Evolutionary conservation across 2,329 filamentous ascomycete genomes (phyloP), one percentile per base, ranked within the genome.

Genomic region (Endoconidiophora laricicola): DNA sequence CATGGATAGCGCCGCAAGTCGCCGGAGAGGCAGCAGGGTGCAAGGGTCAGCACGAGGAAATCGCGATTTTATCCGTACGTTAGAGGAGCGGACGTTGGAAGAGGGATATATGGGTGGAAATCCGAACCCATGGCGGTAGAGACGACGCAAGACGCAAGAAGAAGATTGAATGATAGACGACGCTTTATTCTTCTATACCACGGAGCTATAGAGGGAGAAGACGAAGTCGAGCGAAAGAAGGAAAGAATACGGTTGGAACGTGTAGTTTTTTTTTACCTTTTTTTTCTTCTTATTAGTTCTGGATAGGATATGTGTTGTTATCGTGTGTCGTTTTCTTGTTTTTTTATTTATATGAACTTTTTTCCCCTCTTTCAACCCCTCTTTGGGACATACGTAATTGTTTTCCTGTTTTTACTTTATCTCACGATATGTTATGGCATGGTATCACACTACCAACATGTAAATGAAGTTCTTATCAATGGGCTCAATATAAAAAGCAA

Each of bases 21-120:
- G 83, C 40, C 76, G 87, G 59, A 76, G 88, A 62, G 83, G 84
- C 42, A 90, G 86, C 61, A 75, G 87, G 50, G 74, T 76, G 43
- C 76, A 79, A 57, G 73, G 76, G 60, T 67, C 73, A 41, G 69
- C 69, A 42, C 73, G 72, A 62, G 71, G 65, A 43, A 82, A 88
- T 60, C 74, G 87, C 40, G 90, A 96, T 61, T 95, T 98, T 61
- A 94, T 98, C 58, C 79, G 91, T 50, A 95, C 84, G 55, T 70
- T 98, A 55, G 91, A 98, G 66, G 91, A 96, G 66, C 78, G 91
- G 36, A 95, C 88, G 2, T 69, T 96, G 50, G 90, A 94, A 63
- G 90, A 96, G 64, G 86, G 87, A 2, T 95, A 87, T 61, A 84
- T 87, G 77, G 74, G 72, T 40, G 71, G 68, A 49, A 49, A 48